A percentile compares a stretch with the other conserved stretches of the same genome.
phyloP scores from a whole-genome alignment of 768 basidiomycete species.

The Boletus huronensis region DNA sequence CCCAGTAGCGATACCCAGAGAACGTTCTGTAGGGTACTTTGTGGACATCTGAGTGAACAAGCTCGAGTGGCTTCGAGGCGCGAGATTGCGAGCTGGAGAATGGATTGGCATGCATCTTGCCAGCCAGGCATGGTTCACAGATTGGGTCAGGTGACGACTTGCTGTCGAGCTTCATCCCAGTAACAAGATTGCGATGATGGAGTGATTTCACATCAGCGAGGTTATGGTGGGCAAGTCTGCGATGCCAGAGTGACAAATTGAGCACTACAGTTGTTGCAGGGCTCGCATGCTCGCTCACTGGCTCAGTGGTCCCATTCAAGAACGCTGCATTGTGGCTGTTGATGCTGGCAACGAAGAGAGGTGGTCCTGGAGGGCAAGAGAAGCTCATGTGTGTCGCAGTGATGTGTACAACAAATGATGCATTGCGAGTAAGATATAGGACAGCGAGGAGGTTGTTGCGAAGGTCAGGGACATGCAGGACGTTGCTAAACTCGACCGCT shows the following conservation, averaged over 20 bases:
- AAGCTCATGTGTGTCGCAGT: background rate
- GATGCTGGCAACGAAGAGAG: conserved; percentile 10
- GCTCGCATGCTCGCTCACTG: conserved; percentile 2
- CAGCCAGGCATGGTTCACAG: conserved; percentile 4
- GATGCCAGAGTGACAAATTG: conserved; percentile 21
- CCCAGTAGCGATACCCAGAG: conserved; percentile 7
- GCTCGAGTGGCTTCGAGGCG: background rate
- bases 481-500: too few species aligned
- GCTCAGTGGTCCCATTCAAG: conserved; percentile 16
- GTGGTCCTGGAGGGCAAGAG: background rate
- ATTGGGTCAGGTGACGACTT: background rate
- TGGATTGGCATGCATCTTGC: conserved; percentile 22
- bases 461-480: too few species aligned
- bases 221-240: too few species aligned
- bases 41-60: conserved; percentile 24
- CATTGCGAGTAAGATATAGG: conserved; percentile 7
- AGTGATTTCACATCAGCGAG: too few species aligned
- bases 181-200: background rate
- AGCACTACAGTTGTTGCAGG: conserved; percentile 4
- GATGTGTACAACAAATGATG: conserved; percentile 5
- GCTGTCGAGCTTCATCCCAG: background rate
- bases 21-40: background rate
- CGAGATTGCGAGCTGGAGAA: background rate
- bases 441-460: conserved; percentile 19
- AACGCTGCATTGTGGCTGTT: conserved; percentile 17